Evolutionary conservation across 1,139 yeast species (phyloP), one percentile per base, ranked within the genome.

Genomic region (Suhomyces bokatorum): DNA sequence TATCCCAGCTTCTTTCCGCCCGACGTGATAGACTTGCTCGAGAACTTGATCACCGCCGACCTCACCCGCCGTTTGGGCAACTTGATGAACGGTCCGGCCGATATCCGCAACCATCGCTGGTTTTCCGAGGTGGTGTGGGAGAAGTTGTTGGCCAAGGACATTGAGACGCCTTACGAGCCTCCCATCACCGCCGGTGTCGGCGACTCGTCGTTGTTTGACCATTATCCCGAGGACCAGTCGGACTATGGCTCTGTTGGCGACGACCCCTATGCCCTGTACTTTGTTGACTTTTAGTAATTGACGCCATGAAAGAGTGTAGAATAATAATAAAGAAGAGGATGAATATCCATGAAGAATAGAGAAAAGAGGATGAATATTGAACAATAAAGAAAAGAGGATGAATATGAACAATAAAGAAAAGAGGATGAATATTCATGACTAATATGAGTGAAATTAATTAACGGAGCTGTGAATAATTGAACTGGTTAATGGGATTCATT

Each of bases 81-180:
- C 57, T 71, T 80, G 56, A 75, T 74, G 51, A 77, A 77, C 54
- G 85, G 85, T 11, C 78, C 81, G 9, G 75, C 75, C 22, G 85
- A 80, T 52, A 77, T 80, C 42, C 73, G 80, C 53, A 69, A 70
- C 54, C 84, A 80, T 54, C 75, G 74, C 9, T 80, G 85, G 85
- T 80, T 80, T 51, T 68, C 67, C 50, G 85, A 80, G 56, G 85
- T 80, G 17, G 77, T 79, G 7, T 80, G 85, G 85, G 83, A 79
- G 47, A 75, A 78, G 59, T 63, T 80, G 44, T 64, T 79, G 47
- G 73, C 77, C 27, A 77, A 80, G 49, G 82, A 78, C 56, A 80
- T 80, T 32, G 85, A 80, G 56, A 80, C 84, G 29, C 85, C 85
- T 2, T 80, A 80, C 56, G 85, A 80, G 57, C 85, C 85, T 15